Base-by-base conservation (phyloP, 805 yeast species). In the Teunomyces atbi region DNA sequence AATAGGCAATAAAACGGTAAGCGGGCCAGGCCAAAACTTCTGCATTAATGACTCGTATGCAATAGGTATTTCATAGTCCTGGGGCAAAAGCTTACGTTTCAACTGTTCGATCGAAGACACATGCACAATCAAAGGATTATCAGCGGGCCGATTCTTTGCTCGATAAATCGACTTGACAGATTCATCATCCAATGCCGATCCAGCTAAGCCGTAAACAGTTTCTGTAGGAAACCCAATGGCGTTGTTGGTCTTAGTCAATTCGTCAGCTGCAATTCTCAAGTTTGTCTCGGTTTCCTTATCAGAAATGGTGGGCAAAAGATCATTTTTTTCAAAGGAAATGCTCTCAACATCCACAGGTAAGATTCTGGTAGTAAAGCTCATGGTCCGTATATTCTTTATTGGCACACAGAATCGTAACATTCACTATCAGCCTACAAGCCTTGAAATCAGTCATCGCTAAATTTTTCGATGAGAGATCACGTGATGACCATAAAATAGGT, bases 211-310 rank as follows among this genome's bases (percentile, higher is more conserved):
- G 63, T 94, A 94, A 0, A 94, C 99, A 0, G 99, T 94, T 61
- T 94, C 99, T 0, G 99, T 89, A 1, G 99, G 99, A 57, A 94
- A 91, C 0, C 92, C 98, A 11, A 94, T 90, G 0, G 84, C 89
- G 21, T 81, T 71, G 32, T 75, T 61, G 0, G 84, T 69, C 2
- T 65, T 63, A 13, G 69, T 62, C 4, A 90, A 64, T 4, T 82
- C 65, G 2, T 68, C 55, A 0, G 89, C 83, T 5, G 97, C 97
- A 15, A 65, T 65, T 8, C 64, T 43, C 1, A 90, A 65, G 48
- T 79, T 79, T 8, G 55, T 46, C 47, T 69, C 65, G 0, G 95
- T 83, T 21, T 61, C 61, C n/a, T 69, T 56, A 56, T 84, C 89
- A 1, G 73, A 55, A 15, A 85, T 73, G 0, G 53, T 59, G 3